Evolutionary conservation across 352 stramenopile genomes (phyloP).

Genomic region (Globisporangium mamillatum): DNA sequence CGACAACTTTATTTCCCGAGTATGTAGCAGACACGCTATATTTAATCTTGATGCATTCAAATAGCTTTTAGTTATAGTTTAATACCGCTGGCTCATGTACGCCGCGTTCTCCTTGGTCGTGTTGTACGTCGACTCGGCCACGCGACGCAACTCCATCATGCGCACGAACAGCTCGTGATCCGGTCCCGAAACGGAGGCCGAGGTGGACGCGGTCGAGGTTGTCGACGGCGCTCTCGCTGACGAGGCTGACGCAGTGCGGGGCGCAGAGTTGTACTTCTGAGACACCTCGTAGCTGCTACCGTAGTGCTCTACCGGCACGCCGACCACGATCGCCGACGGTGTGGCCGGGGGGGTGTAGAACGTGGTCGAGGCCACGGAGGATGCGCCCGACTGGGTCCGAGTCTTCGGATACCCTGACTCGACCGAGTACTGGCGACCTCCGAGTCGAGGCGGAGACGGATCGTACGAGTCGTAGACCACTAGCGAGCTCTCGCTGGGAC

Average conservation of each 20-base stretch:
- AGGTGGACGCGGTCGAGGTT: background rate
- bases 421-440: background rate
- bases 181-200: background rate
- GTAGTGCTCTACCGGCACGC: constrained; percentile 11
- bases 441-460: background rate
- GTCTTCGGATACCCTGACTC: background rate
- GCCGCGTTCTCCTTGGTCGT: constrained; percentile 48
- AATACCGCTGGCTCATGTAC: constrained; percentile 28
- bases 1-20: too few species aligned
- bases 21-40: too few species aligned
- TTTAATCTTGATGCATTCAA: too few species aligned
- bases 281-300: background rate
- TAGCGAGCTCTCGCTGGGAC: constrained; percentile 12
- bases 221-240: constrained; percentile 18
- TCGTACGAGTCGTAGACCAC: constrained; percentile 10
- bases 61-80: background rate
- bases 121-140: constrained; percentile 47
- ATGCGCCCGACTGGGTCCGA: background rate
- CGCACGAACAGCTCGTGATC: constrained; percentile 23
- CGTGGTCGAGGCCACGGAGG: background rate
- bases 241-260: constrained; percentile 8
- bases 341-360: constrained; percentile 12
- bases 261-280: background rate
- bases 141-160: constrained; percentile 51
- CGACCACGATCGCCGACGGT: constrained; percentile 3